These are phyloP conservation scores for Suillus alpinus DNA, from an alignment of 768 basidiomycete species.

Conservation along the genomic window DNA sequence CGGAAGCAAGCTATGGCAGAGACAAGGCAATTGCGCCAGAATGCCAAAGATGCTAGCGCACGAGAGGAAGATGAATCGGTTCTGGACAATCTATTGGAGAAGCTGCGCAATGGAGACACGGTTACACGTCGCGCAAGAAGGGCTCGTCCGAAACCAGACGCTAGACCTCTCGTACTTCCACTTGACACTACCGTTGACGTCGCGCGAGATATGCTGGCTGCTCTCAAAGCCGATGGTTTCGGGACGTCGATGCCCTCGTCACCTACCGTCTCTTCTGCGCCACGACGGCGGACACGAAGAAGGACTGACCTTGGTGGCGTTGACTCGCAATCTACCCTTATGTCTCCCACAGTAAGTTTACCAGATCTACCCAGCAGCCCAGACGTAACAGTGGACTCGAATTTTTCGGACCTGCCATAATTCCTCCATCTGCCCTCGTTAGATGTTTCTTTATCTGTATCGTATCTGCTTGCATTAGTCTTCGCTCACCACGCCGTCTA, in stretches of 20 bases:
- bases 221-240: conserved; percentile 71
- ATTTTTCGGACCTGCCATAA: conserved; percentile 24
- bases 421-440: conserved; percentile 20
- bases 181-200: conserved; percentile 40
- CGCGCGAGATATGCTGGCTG: conserved; percentile 75
- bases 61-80: conserved; percentile 55
- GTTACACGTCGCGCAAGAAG: conserved; percentile 56
- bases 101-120: conserved; percentile 68
- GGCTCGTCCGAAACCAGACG: conserved; percentile 40
- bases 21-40: conserved; percentile 52
- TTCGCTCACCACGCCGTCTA: conserved; percentile 6
- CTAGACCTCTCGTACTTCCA: conserved; percentile 20
- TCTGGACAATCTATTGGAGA: conserved; percentile 69
- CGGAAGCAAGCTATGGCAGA: conserved; percentile 69
- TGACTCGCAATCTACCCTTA: conserved; percentile 25
- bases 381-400: conserved; percentile 27
- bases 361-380: conserved; percentile 26
- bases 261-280: conserved; percentile 36
- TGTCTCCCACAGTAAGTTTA: conserved; percentile 22
- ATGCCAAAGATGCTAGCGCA: conserved; percentile 38
- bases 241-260: conserved; percentile 44
- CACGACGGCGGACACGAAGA: conserved; percentile 27
- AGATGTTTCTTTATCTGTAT: conserved; percentile 29
- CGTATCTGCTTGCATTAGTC: conserved; percentile 12
- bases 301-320: conserved; percentile 33